Base-by-base conservation (phyloP, 306 rosid species). In the Acacia melanoxylon region DNA sequence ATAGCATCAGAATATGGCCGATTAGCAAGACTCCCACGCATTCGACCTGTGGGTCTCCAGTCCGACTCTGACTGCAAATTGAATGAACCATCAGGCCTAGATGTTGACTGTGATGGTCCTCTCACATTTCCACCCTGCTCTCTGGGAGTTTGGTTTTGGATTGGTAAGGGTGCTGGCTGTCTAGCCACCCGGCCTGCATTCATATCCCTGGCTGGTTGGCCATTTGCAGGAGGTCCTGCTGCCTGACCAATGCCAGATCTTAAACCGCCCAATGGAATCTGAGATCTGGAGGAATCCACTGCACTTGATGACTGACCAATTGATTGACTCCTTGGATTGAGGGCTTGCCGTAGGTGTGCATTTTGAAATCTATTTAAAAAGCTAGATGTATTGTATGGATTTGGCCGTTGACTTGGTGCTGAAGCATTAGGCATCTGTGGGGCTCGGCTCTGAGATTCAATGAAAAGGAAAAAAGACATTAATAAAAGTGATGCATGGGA, bases 21-120 rank as follows among this genome's bases (percentile, higher is more conserved):
- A 71, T 92, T 92, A 4, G 88, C 10, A 14, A 96, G 89, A 84
- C 97, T 92, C 71, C 99, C 98, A 25, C 98, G 97, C 99, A 96
- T 93, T 83, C 93, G 87, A 29, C 87, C 85, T 6, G 88, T 20
- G 44, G 98, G 94, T 61, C 74, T 89, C 94, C 94, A 88, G 49
- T 86, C 83, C 77, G 86, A 91, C 65, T 90, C 97, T 13, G 89
- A 54, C 63, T 75, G 83, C 17, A 42, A 25, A 45, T 86, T 86
- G 52, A 66, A 71, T 49, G 48, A 58, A 68, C 80, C 86, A 29
- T 86, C 86, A 16, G 90, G 42, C 79, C 88, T 74, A 54, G 89
- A 67, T 74, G 86, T 86, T 59, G 97, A 45, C 65, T 83, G 88
- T 22, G 70, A 45, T 7, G 56, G 68, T 78, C 84, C 90, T 76